Evolutionary conservation across 2,329 filamentous ascomycete species (phyloP).

Genomic region (Thermoascus crustaceus): DNA sequence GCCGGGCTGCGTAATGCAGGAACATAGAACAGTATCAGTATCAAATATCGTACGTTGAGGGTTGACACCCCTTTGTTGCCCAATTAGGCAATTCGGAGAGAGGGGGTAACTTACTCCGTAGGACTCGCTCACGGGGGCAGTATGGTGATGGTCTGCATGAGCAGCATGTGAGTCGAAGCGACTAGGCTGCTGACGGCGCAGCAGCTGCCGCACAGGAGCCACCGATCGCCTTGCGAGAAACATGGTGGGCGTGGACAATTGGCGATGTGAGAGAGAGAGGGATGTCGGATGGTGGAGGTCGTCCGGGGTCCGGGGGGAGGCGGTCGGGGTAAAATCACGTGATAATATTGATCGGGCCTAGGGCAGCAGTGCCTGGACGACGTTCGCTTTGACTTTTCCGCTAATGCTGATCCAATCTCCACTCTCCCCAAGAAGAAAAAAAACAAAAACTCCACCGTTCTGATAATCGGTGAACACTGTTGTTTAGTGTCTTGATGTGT

Average conservation of each 20-base stretch:
- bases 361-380: too few species aligned
- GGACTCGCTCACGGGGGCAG: constrained; percentile 38
- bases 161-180: constrained; percentile 37
- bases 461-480: too few species aligned
- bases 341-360: constrained; percentile 4
- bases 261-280: constrained; percentile 20
- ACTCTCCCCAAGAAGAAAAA: too few species aligned
- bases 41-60: constrained; percentile 6
- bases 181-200: constrained; percentile 35
- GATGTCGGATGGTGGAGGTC: constrained; percentile 18
- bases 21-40: too few species aligned
- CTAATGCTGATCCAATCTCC: too few species aligned
- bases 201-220: constrained; percentile 27
- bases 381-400: too few species aligned
- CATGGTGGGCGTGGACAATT: constrained; percentile 29
- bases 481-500: too few species aligned
- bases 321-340: constrained; percentile 19
- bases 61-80: too few species aligned
- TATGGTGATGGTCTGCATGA: constrained; percentile 25
- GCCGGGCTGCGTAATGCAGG: too few species aligned
- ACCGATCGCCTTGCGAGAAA: constrained; percentile 35
- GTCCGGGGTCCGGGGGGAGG: constrained; percentile 12
- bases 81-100: constrained; percentile 9
- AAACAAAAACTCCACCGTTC: too few species aligned
- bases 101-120: constrained; percentile 34